These are phyloP conservation scores for Clonostachys rosea DNA, from an alignment of 2,329 filamentous ascomycete genomes.

Conservation along the genomic window DNA sequence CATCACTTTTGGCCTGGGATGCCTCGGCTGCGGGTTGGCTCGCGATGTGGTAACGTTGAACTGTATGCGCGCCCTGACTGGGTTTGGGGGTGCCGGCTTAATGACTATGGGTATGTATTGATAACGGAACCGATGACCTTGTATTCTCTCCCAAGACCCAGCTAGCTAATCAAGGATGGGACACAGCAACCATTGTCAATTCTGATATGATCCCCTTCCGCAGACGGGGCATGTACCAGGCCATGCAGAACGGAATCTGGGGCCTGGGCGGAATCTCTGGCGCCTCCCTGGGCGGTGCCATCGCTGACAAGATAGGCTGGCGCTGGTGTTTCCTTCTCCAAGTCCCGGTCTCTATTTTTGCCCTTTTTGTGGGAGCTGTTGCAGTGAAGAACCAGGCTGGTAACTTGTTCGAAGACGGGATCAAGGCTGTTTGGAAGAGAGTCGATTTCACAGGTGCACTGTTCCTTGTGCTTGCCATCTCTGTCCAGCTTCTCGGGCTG, in stretches of 20 bases:
- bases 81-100: conserved; percentile 63
- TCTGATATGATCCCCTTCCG: conserved; percentile 59
- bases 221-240: conserved; percentile 53
- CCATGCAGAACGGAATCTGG: conserved; percentile 55
- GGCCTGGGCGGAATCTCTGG: conserved; percentile 60
- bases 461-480: conserved; percentile 53
- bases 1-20: conserved; percentile 56
- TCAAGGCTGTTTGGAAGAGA: conserved; percentile 39
- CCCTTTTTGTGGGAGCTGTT: conserved; percentile 45
- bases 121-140: neutral
- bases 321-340: conserved; percentile 63
- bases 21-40: conserved; percentile 60
- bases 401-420: conserved; percentile 17
- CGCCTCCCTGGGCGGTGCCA: conserved; percentile 58
- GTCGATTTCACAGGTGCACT: conserved; percentile 55
- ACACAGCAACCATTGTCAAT: conserved; percentile 45
- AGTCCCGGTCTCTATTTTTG: conserved; percentile 52
- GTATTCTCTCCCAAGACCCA: neutral
- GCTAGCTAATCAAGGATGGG: neutral
- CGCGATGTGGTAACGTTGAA: conserved; percentile 55
- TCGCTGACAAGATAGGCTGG: conserved; percentile 64
- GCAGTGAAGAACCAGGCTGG: conserved; percentile 42
- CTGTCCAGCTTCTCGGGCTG: conserved; percentile 49
- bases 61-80: conserved; percentile 61
- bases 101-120: conserved; percentile 57